Percentiles rank a stretch among this genome's conserved stretches.
These are phyloP conservation scores for Phellopilus nigrolimitatus DNA, from an alignment of 1,284 basidiomycete genomes.

Conservation along the genomic window DNA sequence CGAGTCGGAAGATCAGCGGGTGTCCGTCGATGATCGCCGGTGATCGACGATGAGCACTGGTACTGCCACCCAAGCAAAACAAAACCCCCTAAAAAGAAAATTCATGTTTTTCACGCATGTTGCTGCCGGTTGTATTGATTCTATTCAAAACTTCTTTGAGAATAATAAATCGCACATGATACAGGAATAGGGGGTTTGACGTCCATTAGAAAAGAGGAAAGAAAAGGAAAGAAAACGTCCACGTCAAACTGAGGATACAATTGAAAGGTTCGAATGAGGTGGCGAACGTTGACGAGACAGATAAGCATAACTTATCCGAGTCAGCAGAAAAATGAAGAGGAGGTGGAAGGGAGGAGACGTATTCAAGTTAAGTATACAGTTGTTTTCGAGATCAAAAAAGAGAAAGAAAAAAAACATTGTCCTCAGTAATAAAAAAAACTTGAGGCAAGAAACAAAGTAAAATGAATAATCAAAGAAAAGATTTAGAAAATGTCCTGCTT, in stretches of 20 bases:
- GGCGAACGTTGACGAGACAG: not conserved
- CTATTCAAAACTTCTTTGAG: too few species aligned
- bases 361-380: not conserved
- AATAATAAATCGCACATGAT: too few species aligned
- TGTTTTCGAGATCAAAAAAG: not conserved
- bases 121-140: too few species aligned
- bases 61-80: too few species aligned
- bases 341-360: not conserved
- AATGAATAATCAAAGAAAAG: not conserved
- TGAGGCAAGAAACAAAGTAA: not conserved
- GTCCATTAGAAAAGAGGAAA: not conserved
- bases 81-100: too few species aligned
- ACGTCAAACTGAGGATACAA: slow-evolving; percentile 2
- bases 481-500: slow-evolving; percentile 14
- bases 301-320: slow-evolving; percentile 8
- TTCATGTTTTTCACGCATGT: too few species aligned
- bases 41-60: too few species aligned
- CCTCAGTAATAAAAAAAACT: not conserved
- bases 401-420: not conserved
- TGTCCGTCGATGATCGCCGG: too few species aligned
- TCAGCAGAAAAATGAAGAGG: not conserved
- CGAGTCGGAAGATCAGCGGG: too few species aligned
- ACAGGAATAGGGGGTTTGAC: too few species aligned
- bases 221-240: not conserved
- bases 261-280: not conserved